phyloP scores from a whole-genome alignment of 169 alveolate genomes.

The Plasmodium reichenowi region DNA sequence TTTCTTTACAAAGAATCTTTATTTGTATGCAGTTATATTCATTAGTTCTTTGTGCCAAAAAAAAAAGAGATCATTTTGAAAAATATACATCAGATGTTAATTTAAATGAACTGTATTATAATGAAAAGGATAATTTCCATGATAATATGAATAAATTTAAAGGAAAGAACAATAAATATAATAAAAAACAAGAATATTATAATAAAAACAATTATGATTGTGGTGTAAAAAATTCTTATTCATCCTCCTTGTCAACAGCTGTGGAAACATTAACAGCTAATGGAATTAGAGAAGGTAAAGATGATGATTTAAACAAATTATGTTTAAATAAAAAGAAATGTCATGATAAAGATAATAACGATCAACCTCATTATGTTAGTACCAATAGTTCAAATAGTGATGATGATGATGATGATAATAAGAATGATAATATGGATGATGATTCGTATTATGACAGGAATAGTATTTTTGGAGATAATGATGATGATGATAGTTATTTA shows the following conservation, averaged over 20 bases:
- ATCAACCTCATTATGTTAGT: background rate
- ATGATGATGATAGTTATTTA: background rate
- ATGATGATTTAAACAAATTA: background rate
- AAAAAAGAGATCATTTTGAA: slow-evolving; percentile 42
- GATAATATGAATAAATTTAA: background rate
- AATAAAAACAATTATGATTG: background rate
- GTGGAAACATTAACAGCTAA: background rate
- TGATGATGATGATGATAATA: background rate
- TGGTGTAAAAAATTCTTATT: background rate
- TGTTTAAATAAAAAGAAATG: background rate
- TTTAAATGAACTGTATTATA: slow-evolving; percentile 23
- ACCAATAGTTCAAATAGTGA: too few species aligned
- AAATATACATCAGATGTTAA: slow-evolving; percentile 10
- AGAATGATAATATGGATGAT: background rate
- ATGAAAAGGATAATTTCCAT: slow-evolving; percentile 41
- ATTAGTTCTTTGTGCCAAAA: slow-evolving; percentile 51
- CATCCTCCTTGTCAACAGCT: slow-evolving; percentile 7
- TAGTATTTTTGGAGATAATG: background rate
- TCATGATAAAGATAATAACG: background rate
- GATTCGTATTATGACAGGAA: background rate
- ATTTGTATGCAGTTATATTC: slow-evolving; percentile 73
- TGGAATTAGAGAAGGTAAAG: background rate
- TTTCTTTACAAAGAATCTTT: slow-evolving; percentile 67
- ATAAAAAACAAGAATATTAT: background rate
- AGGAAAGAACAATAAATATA: background rate